A percentile compares a stretch with the other conserved stretches of the same genome.
These are phyloP conservation scores for Clitoria ternatea DNA, from an alignment of 306 rosid species.

Conservation along the genomic window DNA sequence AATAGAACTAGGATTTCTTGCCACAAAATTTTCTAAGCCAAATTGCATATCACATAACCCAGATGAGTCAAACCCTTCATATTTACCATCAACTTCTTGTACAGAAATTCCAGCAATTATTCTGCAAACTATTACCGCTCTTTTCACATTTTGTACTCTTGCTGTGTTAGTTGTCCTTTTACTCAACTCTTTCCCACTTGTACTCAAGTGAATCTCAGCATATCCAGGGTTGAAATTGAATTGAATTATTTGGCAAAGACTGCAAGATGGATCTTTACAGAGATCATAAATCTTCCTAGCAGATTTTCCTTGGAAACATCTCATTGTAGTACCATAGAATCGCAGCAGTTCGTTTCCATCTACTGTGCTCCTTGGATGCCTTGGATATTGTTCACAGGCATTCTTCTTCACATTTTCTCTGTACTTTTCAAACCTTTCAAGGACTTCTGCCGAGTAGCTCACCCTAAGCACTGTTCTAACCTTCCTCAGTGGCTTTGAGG, in stretches of 20 bases:
- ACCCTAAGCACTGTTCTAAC: conserved; percentile 51
- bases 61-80: conserved; percentile 21
- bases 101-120: conserved; percentile 55
- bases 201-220: conserved; percentile 31
- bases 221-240: conserved; percentile 36
- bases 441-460: conserved; percentile 39
- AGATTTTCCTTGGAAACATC: conserved; percentile 41
- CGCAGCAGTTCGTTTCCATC: conserved; percentile 69
- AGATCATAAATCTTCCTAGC: conserved; percentile 36
- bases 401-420: conserved; percentile 64
- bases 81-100: conserved; percentile 24
- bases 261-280: conserved; percentile 45
- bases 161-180: conserved; percentile 13
- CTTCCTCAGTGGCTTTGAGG: conserved; percentile 41
- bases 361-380: conserved; percentile 55
- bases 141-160: conserved; percentile 39
- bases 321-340: conserved; percentile 54
- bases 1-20: conserved; percentile 51
- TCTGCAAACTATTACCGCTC: conserved; percentile 65
- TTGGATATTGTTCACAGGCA: conserved; percentile 31
- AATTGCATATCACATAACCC: conserved; percentile 28
- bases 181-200: conserved; percentile 26
- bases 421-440: conserved; percentile 54
- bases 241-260: conserved; percentile 52
- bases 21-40: conserved; percentile 37